phyloP scores from a whole-genome alignment of 225 moss, liverwort and hornwort genomes.

The Sphagnum contortum region DNA sequence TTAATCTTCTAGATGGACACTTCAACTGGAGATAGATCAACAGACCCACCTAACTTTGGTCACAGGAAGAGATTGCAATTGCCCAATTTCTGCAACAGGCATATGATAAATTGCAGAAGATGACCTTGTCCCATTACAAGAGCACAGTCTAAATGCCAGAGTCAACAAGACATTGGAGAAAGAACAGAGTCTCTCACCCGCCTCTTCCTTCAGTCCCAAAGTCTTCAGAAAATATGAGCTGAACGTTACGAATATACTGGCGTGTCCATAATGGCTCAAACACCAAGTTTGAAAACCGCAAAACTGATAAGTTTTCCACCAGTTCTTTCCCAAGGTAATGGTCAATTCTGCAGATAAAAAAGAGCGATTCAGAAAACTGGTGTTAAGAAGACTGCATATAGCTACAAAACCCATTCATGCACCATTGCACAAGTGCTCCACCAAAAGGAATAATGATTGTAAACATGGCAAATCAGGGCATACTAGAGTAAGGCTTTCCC shows the following conservation, averaged over 20 bases:
- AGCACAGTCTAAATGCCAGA: not conserved
- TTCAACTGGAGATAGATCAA: too few species aligned
- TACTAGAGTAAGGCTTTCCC: not conserved
- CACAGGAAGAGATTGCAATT: too few species aligned
- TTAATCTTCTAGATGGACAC: too few species aligned
- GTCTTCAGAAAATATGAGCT: slow-evolving; percentile 86
- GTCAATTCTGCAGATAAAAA: slow-evolving; percentile 78
- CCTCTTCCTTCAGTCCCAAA: slow-evolving; percentile 94
- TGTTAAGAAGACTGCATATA: too few species aligned
- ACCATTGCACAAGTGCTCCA: not conserved
- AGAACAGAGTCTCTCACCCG: slow-evolving; percentile 35
- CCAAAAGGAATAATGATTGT: too few species aligned
- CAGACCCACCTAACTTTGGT: too few species aligned
- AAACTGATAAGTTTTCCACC: slow-evolving; percentile 83
- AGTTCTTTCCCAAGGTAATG: slow-evolving; percentile 97
- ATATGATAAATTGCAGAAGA: too few species aligned
- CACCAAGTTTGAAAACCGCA: slow-evolving; percentile 90
- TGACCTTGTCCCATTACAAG: too few species aligned
- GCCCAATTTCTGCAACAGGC: too few species aligned
- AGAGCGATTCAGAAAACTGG: slow-evolving; percentile 44
- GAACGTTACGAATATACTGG: slow-evolving; percentile 92
- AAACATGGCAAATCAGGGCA: too few species aligned
- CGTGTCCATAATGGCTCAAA: slow-evolving; percentile 95
- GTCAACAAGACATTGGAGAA: not conserved
- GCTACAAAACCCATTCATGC: too few species aligned